A percentile compares a stretch with the other conserved stretches of the same genome.
Evolutionary conservation across 306 rosid species (phyloP).

Genomic region (Medicago ruthenica): DNA sequence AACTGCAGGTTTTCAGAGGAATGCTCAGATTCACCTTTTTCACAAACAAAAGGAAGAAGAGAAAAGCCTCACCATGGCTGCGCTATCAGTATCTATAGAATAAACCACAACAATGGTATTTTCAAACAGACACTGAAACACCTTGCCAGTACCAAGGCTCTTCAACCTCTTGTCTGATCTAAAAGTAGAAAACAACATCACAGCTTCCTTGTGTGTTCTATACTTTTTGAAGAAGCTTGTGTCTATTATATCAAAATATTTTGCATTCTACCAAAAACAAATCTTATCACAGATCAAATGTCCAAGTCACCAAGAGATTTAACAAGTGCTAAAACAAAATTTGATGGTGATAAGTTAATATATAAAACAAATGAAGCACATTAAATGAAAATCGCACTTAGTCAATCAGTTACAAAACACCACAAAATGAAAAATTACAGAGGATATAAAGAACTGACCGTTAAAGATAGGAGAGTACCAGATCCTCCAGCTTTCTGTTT

Average conservation of each 20-base stretch:
- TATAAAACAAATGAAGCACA: neutral
- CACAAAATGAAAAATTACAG: neutral
- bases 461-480: neutral
- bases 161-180: constrained; percentile 29
- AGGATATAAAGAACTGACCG: neutral
- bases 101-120: neutral
- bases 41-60: constrained; percentile 8
- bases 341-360: neutral
- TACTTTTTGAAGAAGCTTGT: no score
- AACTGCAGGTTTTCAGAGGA: neutral
- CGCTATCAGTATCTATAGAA: constrained; percentile 26
- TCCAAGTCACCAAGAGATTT: neutral
- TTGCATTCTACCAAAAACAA: neutral
- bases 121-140: constrained; percentile 32
- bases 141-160: constrained; percentile 38
- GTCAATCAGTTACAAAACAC: neutral
- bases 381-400: neutral
- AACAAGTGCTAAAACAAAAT: neutral
- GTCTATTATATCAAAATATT: neutral
- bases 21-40: constrained; percentile 44
- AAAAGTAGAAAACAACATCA: constrained; percentile 36
- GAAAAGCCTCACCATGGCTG: constrained; percentile 36
- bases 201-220: constrained; percentile 4
- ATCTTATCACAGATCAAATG: neutral
- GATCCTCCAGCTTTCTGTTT: neutral